Evolutionary conservation across 768 basidiomycete species (phyloP).

Genomic region (Podaxis mareebaensis): DNA sequence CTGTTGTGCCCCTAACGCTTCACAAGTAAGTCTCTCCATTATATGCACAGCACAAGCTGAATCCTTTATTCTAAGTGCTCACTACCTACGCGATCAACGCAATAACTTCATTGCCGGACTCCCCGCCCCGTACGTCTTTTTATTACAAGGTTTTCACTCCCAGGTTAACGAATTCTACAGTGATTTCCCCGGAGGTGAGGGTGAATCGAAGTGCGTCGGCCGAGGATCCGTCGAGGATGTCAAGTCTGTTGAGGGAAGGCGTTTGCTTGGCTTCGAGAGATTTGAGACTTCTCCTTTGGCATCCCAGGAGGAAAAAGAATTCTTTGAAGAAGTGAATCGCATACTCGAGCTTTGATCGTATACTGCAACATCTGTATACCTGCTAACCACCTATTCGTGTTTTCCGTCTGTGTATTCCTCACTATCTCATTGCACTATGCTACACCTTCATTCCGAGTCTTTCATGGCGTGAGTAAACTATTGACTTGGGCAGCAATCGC

Average conservation of each 20-base stretch:
- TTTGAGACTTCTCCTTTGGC: conserved; percentile 22
- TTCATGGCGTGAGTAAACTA: neutral
- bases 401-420: neutral
- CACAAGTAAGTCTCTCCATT: conserved; percentile 51
- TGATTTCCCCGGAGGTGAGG: conserved; percentile 54
- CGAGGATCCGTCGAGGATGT: conserved; percentile 37
- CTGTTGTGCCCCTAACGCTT: conserved; percentile 50
- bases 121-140: conserved; percentile 45
- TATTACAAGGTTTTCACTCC: neutral
- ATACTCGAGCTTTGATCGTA: conserved; percentile 19
- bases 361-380: neutral
- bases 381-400: neutral
- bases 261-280: conserved; percentile 43
- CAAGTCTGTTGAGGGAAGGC: conserved; percentile 33
- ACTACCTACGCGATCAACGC: conserved; percentile 51
- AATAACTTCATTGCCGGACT: conserved; percentile 46
- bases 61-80: conserved; percentile 33
- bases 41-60: neutral
- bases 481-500: conserved; percentile 3
- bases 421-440: neutral
- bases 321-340: conserved; percentile 22
- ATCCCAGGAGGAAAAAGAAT: conserved; percentile 3
- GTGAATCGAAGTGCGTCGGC: conserved; percentile 45
- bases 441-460: neutral
- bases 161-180: neutral